phyloP scores from a whole-genome alignment of 2,329 filamentous ascomycete genomes.

The Colletotrichum sp. region DNA sequence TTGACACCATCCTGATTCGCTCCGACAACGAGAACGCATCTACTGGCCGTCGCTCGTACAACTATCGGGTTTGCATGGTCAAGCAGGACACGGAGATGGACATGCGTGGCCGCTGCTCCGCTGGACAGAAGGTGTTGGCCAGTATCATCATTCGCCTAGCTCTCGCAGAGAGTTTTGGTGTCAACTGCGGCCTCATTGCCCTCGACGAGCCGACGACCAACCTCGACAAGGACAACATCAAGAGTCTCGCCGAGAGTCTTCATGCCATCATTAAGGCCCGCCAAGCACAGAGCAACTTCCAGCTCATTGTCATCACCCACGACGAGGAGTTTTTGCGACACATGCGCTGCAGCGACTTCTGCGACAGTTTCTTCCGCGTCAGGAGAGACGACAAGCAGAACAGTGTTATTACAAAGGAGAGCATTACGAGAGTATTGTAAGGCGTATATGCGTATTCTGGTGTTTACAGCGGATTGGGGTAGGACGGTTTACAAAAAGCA shows the following conservation, averaged over 20 bases:
- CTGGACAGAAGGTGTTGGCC: conserved; percentile 94
- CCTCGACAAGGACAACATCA: conserved; percentile 93
- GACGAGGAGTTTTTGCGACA: conserved; percentile 94
- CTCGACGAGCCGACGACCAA: conserved; percentile 98
- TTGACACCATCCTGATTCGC: conserved; percentile 94
- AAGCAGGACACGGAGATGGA: conserved; percentile 99
- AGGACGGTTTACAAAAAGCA: not conserved
- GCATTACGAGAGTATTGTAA: conserved; percentile 56
- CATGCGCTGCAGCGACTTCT: conserved; percentile 95
- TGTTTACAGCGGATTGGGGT: not conserved
- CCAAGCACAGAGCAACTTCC: conserved; percentile 90
- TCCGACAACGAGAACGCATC: conserved; percentile 80
- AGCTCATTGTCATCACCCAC: conserved; percentile 98
- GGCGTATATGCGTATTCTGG: not conserved
- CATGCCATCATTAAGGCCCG: conserved; percentile 86
- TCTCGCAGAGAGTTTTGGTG: conserved; percentile 93
- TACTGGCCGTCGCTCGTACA: conserved; percentile 82
- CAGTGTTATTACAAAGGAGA: conserved; percentile 79
- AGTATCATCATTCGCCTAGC: conserved; percentile 97
- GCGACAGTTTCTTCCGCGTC: conserved; percentile 90
- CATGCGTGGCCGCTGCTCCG: conserved; percentile 97
- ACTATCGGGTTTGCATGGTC: conserved; percentile 97
- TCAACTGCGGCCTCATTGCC: conserved; percentile 94
- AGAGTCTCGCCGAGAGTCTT: conserved; percentile 82
- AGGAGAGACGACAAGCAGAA: conserved; percentile 84